Conservation (phyloP, 2,329 filamentous ascomycete species). For the Decorospora gaudefroyi region DNA sequence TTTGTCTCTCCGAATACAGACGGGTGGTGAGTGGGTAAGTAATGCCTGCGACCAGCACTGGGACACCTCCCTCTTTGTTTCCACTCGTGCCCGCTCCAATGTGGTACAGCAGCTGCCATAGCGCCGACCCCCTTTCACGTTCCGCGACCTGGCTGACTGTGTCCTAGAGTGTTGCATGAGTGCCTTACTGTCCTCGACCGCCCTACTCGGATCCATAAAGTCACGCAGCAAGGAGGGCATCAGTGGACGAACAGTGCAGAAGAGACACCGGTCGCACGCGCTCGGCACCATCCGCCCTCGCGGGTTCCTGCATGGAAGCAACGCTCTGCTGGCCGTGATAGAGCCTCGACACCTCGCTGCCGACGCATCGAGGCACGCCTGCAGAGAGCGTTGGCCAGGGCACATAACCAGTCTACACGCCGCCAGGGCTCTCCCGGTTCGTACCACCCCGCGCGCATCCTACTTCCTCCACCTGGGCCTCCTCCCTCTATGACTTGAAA, state of each 20-base stretch:
- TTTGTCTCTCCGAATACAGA: conserved; percentile 24
- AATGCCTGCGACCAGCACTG: conserved; percentile 23
- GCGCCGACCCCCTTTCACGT: conserved; percentile 35
- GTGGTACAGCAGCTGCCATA: conserved; percentile 43
- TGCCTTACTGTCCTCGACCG: conserved; percentile 21
- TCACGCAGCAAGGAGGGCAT: conserved; percentile 12
- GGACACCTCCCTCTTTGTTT: conserved; percentile 40
- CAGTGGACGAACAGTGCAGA: conserved; percentile 5
- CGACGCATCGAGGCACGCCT: conserved; percentile 38
- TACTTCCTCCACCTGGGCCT: conserved; percentile 23
- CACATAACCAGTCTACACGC: conserved; percentile 28
- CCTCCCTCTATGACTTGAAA: conserved; percentile 15
- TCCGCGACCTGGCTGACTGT: conserved; percentile 38
- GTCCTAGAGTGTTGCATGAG: conserved; percentile 33
- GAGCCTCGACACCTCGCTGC: conserved; percentile 33
- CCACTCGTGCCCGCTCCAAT: conserved; percentile 39
- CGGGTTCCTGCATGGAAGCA: conserved; percentile 28
- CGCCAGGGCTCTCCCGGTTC: conserved; percentile 39
- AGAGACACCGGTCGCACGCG: conserved; percentile 27
- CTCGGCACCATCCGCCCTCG: conserved; percentile 18
- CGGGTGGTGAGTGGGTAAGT: conserved; percentile 34
- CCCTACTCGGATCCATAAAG: conserved; percentile 10
- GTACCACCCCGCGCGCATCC: conserved; percentile 39
- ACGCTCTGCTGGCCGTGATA: conserved; percentile 24
- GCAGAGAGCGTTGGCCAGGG: conserved; percentile 37